Percentiles rank a stretch among this genome's conserved stretches.
Evolutionary conservation across 1,284 basidiomycete genomes (phyloP).

Genomic region (Papiliotrema nemorosa): DNA sequence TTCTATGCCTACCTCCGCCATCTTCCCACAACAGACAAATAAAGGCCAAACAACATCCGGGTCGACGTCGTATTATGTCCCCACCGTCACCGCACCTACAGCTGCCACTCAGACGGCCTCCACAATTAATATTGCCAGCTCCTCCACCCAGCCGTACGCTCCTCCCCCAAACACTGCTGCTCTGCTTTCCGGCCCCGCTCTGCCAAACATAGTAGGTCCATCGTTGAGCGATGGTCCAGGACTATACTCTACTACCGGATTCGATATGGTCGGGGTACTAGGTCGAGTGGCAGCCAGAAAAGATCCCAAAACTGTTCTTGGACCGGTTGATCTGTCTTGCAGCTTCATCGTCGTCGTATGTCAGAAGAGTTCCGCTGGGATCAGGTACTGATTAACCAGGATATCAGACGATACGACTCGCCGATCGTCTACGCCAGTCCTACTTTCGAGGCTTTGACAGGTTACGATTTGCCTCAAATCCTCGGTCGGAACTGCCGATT

Average conservation of each 20-base stretch:
- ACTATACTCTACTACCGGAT: constrained; percentile 80
- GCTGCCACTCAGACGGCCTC: constrained; percentile 8
- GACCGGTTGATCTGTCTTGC: constrained; percentile 87
- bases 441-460: constrained; percentile 74
- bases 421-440: constrained; percentile 87
- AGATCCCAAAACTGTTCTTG: constrained; percentile 71
- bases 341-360: constrained; percentile 72
- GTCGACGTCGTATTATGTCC: constrained; percentile 13
- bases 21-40: constrained; percentile 14
- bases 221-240: constrained; percentile 40
- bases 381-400: constrained; percentile 40
- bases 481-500: constrained; percentile 89
- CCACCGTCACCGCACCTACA: constrained; percentile 17
- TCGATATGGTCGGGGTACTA: constrained; percentile 81
- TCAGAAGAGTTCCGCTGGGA: background rate
- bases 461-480: constrained; percentile 72
- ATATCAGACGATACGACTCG: constrained; percentile 70
- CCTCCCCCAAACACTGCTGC: constrained; percentile 29
- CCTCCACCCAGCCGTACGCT: constrained; percentile 34
- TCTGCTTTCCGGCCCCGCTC: constrained; percentile 17
- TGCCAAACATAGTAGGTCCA: constrained; percentile 20
- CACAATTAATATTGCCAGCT: constrained; percentile 34
- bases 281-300: constrained; percentile 70
- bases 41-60: background rate
- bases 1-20: constrained; percentile 18